phyloP scores from a whole-genome alignment of 2,329 filamentous ascomycete genomes.

The Penicillium sp. region DNA sequence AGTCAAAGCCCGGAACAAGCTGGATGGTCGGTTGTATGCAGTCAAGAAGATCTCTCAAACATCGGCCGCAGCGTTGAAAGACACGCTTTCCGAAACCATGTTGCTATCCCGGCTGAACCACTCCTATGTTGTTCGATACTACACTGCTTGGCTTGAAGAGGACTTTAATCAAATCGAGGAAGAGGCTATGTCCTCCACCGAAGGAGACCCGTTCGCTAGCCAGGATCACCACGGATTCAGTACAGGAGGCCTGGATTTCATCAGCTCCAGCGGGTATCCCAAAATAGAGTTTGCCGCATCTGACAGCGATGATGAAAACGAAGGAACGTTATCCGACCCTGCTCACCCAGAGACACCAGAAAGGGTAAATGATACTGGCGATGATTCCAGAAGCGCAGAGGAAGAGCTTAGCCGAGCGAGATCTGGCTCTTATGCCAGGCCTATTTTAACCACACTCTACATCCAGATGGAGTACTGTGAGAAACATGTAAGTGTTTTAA shows the following conservation, averaged over 20 bases:
- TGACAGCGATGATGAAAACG: constrained; percentile 48
- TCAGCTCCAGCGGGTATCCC: constrained; percentile 77
- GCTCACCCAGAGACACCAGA: constrained; percentile 25
- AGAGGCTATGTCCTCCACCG: constrained; percentile 48
- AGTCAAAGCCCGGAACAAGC: constrained; percentile 89
- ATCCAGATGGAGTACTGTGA: constrained; percentile 99
- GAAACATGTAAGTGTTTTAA: constrained; percentile 61
- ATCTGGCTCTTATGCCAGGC: constrained; percentile 51
- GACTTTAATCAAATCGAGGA: constrained; percentile 43
- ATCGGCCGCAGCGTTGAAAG: constrained; percentile 60
- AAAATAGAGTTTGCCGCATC: constrained; percentile 70
- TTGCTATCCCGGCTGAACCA: constrained; percentile 90
- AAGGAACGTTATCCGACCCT: constrained; percentile 37
- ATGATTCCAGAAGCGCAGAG: constrained; percentile 25
- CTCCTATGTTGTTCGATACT: constrained; percentile 84
- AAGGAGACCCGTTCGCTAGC: constrained; percentile 51
- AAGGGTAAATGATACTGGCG: constrained; percentile 4
- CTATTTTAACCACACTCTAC: constrained; percentile 74
- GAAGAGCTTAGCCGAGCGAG: constrained; percentile 41
- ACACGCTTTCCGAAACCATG: constrained; percentile 79
- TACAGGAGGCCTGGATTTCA: constrained; percentile 83
- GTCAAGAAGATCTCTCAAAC: constrained; percentile 94
- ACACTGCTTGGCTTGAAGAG: constrained; percentile 91
- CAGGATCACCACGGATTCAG: constrained; percentile 54
- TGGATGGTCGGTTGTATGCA: constrained; percentile 90